Conservation (phyloP, 768 basidiomycete species). For the Suillus subaureus region DNA sequence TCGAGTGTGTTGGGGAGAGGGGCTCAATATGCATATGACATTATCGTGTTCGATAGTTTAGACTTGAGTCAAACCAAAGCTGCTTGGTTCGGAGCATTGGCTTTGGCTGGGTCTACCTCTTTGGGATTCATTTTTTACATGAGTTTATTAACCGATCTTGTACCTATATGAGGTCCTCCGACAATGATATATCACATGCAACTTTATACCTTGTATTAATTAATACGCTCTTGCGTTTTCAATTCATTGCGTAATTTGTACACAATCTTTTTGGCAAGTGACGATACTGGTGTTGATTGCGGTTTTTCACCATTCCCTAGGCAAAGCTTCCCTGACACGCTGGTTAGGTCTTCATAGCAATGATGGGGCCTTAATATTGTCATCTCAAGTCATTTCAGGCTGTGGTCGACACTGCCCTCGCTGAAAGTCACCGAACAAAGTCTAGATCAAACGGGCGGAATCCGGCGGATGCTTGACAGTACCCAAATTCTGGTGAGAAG, state of each 20-base stretch:
- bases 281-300: too few species aligned
- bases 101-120: conserved; percentile 18
- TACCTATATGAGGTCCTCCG: not conserved
- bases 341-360: not conserved
- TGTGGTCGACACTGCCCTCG: not conserved
- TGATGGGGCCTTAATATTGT: not conserved
- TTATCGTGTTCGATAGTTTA: conserved; percentile 19
- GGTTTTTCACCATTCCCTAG: not conserved
- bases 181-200: not conserved
- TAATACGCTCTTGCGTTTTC: too few species aligned
- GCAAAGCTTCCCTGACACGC: not conserved
- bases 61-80: conserved; percentile 30
- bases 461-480: not conserved
- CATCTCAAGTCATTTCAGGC: not conserved
- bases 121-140: conserved; percentile 1
- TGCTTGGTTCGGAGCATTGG: conserved; percentile 43
- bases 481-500: too few species aligned
- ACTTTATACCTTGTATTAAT: not conserved
- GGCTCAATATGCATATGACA: conserved; percentile 26
- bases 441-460: too few species aligned
- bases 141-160: conserved; percentile 2
- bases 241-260: not conserved
- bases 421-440: not conserved
- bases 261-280: not conserved
- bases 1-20: conserved; percentile 20